These are phyloP conservation scores for Orbilia blumenaviensis DNA, from an alignment of 2,329 filamentous ascomycete genomes.

Conservation along the genomic window DNA sequence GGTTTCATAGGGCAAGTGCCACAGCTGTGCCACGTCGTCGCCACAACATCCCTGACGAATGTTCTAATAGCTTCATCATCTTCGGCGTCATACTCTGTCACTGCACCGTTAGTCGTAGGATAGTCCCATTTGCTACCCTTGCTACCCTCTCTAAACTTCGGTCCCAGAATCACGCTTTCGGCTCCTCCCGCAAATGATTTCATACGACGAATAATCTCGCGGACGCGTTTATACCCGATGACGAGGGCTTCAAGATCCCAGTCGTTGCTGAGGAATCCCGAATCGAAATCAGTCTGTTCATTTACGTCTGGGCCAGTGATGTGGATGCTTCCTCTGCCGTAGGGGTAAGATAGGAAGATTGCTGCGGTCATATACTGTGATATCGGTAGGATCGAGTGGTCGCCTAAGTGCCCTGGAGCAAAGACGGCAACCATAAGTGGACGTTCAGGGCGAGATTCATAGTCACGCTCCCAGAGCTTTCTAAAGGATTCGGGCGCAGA, in stretches of 20 bases:
- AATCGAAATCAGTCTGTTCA: slow-evolving; percentile 67
- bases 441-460: slow-evolving; percentile 74
- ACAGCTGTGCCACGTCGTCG: slow-evolving; percentile 63
- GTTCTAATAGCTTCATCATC: slow-evolving; percentile 65
- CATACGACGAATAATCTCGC: slow-evolving; percentile 70
- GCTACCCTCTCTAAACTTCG: slow-evolving; percentile 63
- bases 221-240: slow-evolving; percentile 73
- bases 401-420: slow-evolving; percentile 62
- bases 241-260: slow-evolving; percentile 69
- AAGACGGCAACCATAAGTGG: slow-evolving; percentile 65
- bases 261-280: slow-evolving; percentile 68
- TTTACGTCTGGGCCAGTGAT: slow-evolving; percentile 65
- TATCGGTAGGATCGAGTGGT: slow-evolving; percentile 61
- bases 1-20: slow-evolving; percentile 65
- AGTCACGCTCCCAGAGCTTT: slow-evolving; percentile 81
- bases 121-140: slow-evolving; percentile 58
- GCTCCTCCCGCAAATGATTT: slow-evolving; percentile 63
- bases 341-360: slow-evolving; percentile 69
- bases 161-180: slow-evolving; percentile 65
- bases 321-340: slow-evolving; percentile 71
- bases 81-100: slow-evolving; percentile 63
- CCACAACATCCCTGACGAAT: slow-evolving; percentile 61
- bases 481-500: slow-evolving; percentile 76
- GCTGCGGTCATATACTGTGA: slow-evolving; percentile 67
- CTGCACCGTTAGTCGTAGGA: slow-evolving; percentile 36